A percentile compares a stretch with the other conserved stretches of the same genome.
Evolutionary conservation across 495 filamentous ascomycete species (phyloP).

Genomic region (Penicillium bialowiezense): DNA sequence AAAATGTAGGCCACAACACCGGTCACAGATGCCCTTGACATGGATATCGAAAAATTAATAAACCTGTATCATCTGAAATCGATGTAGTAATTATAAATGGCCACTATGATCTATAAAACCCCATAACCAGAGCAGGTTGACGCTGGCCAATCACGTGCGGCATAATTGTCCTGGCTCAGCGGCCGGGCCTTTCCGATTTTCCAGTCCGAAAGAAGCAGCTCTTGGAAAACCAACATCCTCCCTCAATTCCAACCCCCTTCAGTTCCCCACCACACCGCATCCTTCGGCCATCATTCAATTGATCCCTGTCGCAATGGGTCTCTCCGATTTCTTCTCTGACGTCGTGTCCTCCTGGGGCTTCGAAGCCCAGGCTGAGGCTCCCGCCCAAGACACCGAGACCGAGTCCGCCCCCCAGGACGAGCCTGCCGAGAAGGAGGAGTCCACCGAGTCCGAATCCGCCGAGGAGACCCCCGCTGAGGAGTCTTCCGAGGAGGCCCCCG

Average conservation of each 20-base stretch:
- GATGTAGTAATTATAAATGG: no score
- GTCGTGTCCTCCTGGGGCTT: slow-evolving; percentile 56
- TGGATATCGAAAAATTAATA: no score
- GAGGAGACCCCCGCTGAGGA: slow-evolving; percentile 44
- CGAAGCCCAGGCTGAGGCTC: slow-evolving; percentile 61
- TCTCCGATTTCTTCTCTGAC: slow-evolving; percentile 64
- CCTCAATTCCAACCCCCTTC: slow-evolving; percentile 34
- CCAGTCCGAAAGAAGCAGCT: slow-evolving; percentile 31
- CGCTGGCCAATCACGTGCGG: slow-evolving; percentile 43
- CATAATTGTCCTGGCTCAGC: slow-evolving; percentile 43
- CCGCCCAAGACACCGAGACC: slow-evolving; percentile 40
- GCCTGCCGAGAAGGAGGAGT: slow-evolving; percentile 46
- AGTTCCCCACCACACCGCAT: slow-evolving; percentile 18
- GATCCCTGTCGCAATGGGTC: slow-evolving; percentile 54
- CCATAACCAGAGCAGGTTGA: no score
- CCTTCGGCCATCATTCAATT: slow-evolving; percentile 37
- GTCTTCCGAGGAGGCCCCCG: slow-evolving; percentile 46
- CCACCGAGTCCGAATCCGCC: slow-evolving; percentile 27
- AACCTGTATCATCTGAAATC: no score
- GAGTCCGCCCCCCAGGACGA: slow-evolving; percentile 54
- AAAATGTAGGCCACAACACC: no score
- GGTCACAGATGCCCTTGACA: no score
- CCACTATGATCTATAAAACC: no score
- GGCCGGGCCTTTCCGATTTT: slow-evolving; percentile 49
- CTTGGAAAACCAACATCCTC: slow-evolving; percentile 41